Conservation (phyloP, 2,329 filamentous ascomycete genomes). For the Dactylellina drechsleri region DNA sequence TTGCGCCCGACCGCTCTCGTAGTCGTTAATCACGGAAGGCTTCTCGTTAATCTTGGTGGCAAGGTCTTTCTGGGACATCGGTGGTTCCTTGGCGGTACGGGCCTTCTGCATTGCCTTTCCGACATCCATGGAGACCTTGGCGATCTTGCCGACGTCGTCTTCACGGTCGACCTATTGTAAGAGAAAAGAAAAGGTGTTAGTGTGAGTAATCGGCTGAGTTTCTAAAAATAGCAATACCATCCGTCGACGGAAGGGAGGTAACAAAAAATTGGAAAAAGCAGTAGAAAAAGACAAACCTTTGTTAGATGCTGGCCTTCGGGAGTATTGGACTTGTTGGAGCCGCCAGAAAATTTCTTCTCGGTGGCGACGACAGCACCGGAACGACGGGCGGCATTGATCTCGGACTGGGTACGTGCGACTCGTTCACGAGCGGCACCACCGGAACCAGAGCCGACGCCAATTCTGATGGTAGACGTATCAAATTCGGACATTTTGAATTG, state of each 20-base stretch:
- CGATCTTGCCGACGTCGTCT: conserved; percentile 97
- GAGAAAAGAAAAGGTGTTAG: conserved; percentile 6
- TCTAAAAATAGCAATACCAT: conserved; percentile 17
- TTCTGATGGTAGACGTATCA: conserved; percentile 80
- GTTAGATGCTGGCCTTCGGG: conserved; percentile 92
- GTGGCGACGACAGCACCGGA: conserved; percentile 79
- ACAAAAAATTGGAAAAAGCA: neutral
- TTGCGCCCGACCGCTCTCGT: conserved; percentile 80
- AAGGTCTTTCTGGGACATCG: conserved; percentile 91
- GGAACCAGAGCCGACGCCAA: conserved; percentile 83
- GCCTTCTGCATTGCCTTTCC: conserved; percentile 83
- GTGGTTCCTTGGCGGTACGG: conserved; percentile 83
- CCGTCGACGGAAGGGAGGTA: neutral
- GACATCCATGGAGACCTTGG: conserved; percentile 83
- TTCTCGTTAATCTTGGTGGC: conserved; percentile 92
- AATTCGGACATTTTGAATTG: conserved; percentile 73
- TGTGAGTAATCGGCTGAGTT: neutral
- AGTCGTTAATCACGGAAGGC: conserved; percentile 79
- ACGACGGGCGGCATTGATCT: conserved; percentile 87
- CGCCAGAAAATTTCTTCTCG: conserved; percentile 79
- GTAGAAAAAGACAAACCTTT: conserved; percentile 38
- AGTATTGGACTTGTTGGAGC: conserved; percentile 61
- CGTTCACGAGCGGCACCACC: conserved; percentile 79
- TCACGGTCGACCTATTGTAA: conserved; percentile 85
- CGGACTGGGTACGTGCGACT: conserved; percentile 82